These are phyloP conservation scores for Ophiostoma perfectum DNA, from an alignment of 2,329 filamentous ascomycete species.

Conservation along the genomic window DNA sequence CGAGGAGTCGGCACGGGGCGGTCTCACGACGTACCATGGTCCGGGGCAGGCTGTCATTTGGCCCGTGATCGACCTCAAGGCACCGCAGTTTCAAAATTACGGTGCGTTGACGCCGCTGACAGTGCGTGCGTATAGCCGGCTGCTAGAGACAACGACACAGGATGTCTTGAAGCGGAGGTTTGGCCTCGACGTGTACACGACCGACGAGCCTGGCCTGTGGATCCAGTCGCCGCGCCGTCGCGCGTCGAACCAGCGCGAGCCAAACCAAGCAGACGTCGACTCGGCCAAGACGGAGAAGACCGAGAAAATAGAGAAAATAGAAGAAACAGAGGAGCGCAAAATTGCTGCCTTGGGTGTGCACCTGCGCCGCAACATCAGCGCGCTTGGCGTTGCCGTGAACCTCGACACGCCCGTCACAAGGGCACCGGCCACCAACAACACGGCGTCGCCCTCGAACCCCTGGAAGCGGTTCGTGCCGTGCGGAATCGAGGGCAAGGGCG, in stretches of 20 bases:
- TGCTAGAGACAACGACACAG: constrained; percentile 73
- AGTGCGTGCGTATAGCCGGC: constrained; percentile 68
- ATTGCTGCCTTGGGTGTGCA: constrained; percentile 93
- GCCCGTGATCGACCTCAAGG: constrained; percentile 76
- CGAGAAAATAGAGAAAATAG: neutral
- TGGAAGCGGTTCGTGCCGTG: constrained; percentile 79
- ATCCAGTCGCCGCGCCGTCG: constrained; percentile 35
- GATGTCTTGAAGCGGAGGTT: constrained; percentile 53
- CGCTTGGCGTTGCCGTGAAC: constrained; percentile 79
- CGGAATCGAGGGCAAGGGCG: constrained; percentile 71
- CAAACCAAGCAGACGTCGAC: neutral
- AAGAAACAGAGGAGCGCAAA: constrained; percentile 51
- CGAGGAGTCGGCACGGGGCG: constrained; percentile 70
- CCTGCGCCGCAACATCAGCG: constrained; percentile 73
- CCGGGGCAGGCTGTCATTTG: constrained; percentile 92
- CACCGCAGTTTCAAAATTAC: constrained; percentile 23
- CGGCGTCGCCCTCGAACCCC: constrained; percentile 44
- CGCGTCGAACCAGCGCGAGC: no score
- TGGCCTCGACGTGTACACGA: constrained; percentile 58
- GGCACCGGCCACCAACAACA: neutral
- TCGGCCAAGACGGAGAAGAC: neutral
- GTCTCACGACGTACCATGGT: constrained; percentile 90
- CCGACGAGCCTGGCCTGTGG: constrained; percentile 83
- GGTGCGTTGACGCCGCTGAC: constrained; percentile 51
- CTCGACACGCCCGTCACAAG: constrained; percentile 52